Base-by-base conservation (phyloP, 2,329 filamentous ascomycete genomes). In the Alternaria conjuncta region DNA sequence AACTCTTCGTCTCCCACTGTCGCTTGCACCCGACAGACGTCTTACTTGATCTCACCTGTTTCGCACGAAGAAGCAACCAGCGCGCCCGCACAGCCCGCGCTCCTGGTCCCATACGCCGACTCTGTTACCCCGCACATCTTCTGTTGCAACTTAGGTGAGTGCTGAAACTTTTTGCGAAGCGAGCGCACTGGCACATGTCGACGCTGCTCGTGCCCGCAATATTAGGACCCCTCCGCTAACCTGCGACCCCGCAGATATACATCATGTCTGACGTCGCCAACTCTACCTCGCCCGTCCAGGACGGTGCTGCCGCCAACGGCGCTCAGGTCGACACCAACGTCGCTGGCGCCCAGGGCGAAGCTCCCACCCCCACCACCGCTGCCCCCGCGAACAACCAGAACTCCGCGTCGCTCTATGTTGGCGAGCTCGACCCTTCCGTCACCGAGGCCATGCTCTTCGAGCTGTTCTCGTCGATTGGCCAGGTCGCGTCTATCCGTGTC, bases 381-480 rank as follows among this genome's bases (percentile, higher is more conserved):
- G 84, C 85, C 65, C 90, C 93, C 72, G 92, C 92, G 81, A 92
- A 94, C 36, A 63, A 63, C 79, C 92, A 93, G 82, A 95, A 96
- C 83, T 98, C 96, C 57, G 96, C 96, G 70, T 99, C 96, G 64
- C 93, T 99, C 81, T 99, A 99, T 82, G 96, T 99, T 74, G 96
- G 96, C 82, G 96, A 99, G 87, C 93, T 99, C 77, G 96, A 99
- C 83, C 90, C 93, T 75, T 96, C 93, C 67, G 96, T 99, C 82
- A 99, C 96, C 71, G 96, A 99, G 88, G 96, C 96, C 75, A 99
- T 99, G 96, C 94, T 99, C 79, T 99, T 98, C 84, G 96, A 99
- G 89, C 92, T 99, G 70, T 99, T 99, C 89, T 98, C 96, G 65
- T 96, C 96, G 84, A 99, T 99, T 80, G 96, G 96, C 75, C 95